Evolutionary conservation across 176 grass and related monocot genomes (phyloP).

Genomic region (Phoenix dactylifera): DNA sequence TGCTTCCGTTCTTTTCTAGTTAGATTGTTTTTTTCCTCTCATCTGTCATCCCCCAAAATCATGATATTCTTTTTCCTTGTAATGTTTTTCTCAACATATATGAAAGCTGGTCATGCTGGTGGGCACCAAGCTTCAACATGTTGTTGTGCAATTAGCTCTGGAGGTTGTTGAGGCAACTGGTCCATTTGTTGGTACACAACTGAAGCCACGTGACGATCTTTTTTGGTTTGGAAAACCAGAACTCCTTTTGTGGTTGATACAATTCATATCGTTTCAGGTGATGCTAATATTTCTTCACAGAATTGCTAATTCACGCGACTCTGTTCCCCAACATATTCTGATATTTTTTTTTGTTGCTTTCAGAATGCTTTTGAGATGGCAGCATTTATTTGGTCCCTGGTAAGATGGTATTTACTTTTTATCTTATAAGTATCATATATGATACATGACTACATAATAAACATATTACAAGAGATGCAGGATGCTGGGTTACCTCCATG

Average conservation of each 20-base stretch:
- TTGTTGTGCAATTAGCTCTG: conserved; percentile 69
- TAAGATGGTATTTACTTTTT: conserved; percentile 28
- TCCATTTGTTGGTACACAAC: conserved; percentile 58
- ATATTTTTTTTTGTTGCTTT: conserved; percentile 20
- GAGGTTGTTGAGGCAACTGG: conserved; percentile 67
- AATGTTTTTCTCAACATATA: not conserved
- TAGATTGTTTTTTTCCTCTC: not conserved
- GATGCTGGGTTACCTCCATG: too few relatives aligned
- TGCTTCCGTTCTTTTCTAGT: too few relatives aligned
- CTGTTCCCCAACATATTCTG: conserved; percentile 10
- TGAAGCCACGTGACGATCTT: conserved; percentile 91
- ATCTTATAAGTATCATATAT: not conserved
- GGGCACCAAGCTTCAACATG: conserved; percentile 80
- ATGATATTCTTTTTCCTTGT: conserved; percentile 2
- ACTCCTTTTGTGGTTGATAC: conserved; percentile 88
- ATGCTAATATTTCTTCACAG: not conserved
- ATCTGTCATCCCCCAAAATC: conserved; percentile 1
- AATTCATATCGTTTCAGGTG: conserved; percentile 99
- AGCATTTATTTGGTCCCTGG: conserved; percentile 92
- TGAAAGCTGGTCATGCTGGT: conserved; percentile 72
- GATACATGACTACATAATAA: too few relatives aligned
- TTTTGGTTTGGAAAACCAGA: conserved; percentile 95
- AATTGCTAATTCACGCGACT: not conserved
- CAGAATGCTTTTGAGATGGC: conserved; percentile 99
- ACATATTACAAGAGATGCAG: too few relatives aligned